A percentile compares a stretch with the other conserved stretches of the same genome.
Conservation (phyloP, 2,329 filamentous ascomycete species). For the Stromatinia cepivora region DNA sequence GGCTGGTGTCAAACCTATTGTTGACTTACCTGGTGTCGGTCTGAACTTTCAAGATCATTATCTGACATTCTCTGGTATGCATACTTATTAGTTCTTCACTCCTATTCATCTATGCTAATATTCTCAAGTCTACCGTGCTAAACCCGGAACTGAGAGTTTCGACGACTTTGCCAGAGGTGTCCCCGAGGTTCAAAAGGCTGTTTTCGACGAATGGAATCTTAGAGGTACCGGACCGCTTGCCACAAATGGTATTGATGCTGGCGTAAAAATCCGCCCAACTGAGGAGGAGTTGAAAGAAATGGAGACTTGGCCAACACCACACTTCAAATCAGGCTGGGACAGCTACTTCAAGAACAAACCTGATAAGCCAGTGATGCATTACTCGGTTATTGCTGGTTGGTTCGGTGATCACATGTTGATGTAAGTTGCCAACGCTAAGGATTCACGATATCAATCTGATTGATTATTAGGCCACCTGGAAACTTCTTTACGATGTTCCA, state of each 20-base stretch:
- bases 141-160: conserved; percentile 65
- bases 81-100: too few species aligned
- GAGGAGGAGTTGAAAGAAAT: conserved; percentile 56
- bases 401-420: conserved; percentile 62
- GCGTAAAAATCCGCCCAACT: conserved; percentile 56
- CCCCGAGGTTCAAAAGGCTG: conserved; percentile 67
- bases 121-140: conserved; percentile 34
- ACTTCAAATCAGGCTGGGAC: conserved; percentile 75
- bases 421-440: conserved; percentile 40
- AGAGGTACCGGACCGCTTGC: conserved; percentile 65
- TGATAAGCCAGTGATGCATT: conserved; percentile 86
- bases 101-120: background rate
- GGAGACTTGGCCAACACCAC: conserved; percentile 66
- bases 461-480: conserved; percentile 40
- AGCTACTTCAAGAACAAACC: conserved; percentile 82
- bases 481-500: conserved; percentile 56
- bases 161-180: conserved; percentile 78
- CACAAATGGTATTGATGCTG: conserved; percentile 47
- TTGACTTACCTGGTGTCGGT: conserved; percentile 54
- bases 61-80: conserved; percentile 48
- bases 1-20: conserved; percentile 49
- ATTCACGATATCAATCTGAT: conserved; percentile 44
- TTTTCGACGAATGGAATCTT: conserved; percentile 75
- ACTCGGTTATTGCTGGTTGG: conserved; percentile 69
- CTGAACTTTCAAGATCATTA: conserved; percentile 58